Base-by-base conservation (phyloP, 345 rosid species). In the Fremontodendron californicum region DNA sequence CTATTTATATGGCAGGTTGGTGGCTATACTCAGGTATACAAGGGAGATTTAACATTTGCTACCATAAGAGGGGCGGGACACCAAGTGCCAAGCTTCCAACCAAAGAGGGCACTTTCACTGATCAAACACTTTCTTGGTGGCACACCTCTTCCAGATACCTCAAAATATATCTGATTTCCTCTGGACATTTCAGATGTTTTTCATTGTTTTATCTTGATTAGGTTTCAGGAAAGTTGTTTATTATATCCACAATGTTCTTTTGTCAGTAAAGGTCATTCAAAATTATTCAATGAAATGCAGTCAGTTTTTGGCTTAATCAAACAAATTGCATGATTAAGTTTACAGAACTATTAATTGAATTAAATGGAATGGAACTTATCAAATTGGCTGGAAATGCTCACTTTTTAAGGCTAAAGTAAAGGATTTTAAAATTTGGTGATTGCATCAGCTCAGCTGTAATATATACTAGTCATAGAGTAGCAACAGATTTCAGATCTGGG, bases 21-120 rank as follows among this genome's bases (percentile, higher is more conserved):
- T 66, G 98, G 98, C 13, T 90, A 88, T 63, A 89, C 96, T 1
- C 86, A 90, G 74, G 96, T 87, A 55, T 95, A 91, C 83, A 65
- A 85, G 45, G 92, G 92, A 78, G 93, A 82, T 57, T 35, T 93
- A 75, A 95, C 93, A 55, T 88, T 93, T 73, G 91, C 92, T 0
- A 93, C 94, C 3, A 93, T 95, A 15, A 86, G 98, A 86, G 94
- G 88, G 31, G 98, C 98, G 61, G 98, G 99, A 18, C 99, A 93
- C 80, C 88, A 90, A 80, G 97, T 93, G 21, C 98, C 99, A 12
- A 93, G 96, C 71, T 93, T 80, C 82, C 96, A 93, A 79, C 99
- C 99, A 6, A 68, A 78, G 51, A 84, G 97, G 55, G 90, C 98
- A 21, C 97, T 95, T 78, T 84, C 97, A 5, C 81, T 95, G 21